Percentiles rank a stretch among this genome's conserved stretches.
These are phyloP conservation scores for Talaromyces liani DNA, from an alignment of 495 filamentous ascomycete species.

Conservation along the genomic window DNA sequence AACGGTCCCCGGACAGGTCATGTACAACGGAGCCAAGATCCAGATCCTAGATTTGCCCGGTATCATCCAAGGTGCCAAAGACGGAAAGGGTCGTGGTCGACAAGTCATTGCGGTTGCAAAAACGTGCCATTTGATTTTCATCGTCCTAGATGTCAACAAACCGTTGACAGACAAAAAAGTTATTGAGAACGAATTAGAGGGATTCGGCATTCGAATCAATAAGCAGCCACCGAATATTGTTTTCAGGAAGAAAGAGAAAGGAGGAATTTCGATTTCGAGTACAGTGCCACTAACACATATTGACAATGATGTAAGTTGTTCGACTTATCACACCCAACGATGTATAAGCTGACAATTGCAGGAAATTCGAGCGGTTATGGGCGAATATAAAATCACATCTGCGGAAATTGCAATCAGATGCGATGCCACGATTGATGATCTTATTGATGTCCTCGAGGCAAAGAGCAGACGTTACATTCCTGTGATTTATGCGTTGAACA, in stretches of 20 bases:
- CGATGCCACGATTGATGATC: constrained; percentile 84
- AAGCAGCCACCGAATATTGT: constrained; percentile 95
- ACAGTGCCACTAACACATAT: constrained; percentile 89
- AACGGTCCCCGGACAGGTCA: constrained; percentile 91
- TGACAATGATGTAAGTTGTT: constrained; percentile 60
- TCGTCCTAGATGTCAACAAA: constrained; percentile 98
- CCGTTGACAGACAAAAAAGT: constrained; percentile 93
- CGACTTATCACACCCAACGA: background rate
- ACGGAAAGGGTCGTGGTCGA: constrained; percentile 94
- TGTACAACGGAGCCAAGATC: constrained; percentile 95
- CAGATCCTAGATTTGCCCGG: constrained; percentile 98
- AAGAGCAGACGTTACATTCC: constrained; percentile 95
- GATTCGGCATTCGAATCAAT: constrained; percentile 97
- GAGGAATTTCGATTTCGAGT: constrained; percentile 87
- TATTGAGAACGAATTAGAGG: constrained; percentile 94
- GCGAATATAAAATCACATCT: constrained; percentile 92
- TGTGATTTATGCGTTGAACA: constrained; percentile 97
- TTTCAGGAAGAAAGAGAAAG: constrained; percentile 99
- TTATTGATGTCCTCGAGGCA: constrained; percentile 94
- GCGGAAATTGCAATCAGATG: constrained; percentile 97
- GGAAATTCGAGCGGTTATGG: constrained; percentile 97
- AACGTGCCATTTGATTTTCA: constrained; percentile 98
- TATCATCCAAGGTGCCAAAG: constrained; percentile 98
- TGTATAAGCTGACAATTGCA: constrained; percentile 22
- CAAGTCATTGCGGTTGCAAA: constrained; percentile 99